Evolutionary conservation across 1,284 basidiomycete genomes (phyloP).

Genomic region (Puccinia sorghi): DNA sequence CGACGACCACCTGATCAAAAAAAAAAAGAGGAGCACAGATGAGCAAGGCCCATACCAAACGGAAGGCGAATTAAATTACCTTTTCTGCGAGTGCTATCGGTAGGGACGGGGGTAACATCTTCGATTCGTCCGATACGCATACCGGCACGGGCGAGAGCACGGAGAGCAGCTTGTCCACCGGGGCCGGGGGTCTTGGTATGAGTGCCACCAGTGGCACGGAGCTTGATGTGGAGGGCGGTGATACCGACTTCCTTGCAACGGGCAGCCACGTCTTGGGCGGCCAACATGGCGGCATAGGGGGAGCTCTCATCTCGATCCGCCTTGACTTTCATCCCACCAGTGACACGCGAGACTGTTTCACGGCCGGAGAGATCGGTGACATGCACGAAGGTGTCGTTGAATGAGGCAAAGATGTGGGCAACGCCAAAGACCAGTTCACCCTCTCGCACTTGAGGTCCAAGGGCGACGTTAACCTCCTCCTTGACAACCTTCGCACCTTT

Average conservation of each 20-base stretch:
- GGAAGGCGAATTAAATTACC: conserved; percentile 55
- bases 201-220: conserved; percentile 96
- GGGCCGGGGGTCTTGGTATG: conserved; percentile 99
- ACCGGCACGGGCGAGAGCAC: conserved; percentile 95
- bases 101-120: conserved; percentile 91
- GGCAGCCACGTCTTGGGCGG: conserved; percentile 91
- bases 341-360: conserved; percentile 98
- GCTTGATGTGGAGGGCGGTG: conserved; percentile 95
- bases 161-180: conserved; percentile 95
- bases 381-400: conserved; percentile 99
- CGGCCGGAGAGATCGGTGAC: conserved; percentile 98
- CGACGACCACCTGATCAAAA: conserved; percentile 88
- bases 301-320: conserved; percentile 99
- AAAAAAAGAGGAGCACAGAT: conserved; percentile 46
- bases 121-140: conserved; percentile 99
- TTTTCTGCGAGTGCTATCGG: conserved; percentile 96
- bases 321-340: conserved; percentile 99
- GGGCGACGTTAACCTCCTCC: conserved; percentile 74
- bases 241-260: conserved; percentile 99
- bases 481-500: conserved; percentile 62
- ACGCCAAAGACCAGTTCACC: conserved; percentile 88
- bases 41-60: neutral
- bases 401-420: conserved; percentile 88
- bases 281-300: conserved; percentile 98
- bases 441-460: conserved; percentile 90